Conservation (phyloP, 306 rosid species). For the Glycine tomentella region DNA sequence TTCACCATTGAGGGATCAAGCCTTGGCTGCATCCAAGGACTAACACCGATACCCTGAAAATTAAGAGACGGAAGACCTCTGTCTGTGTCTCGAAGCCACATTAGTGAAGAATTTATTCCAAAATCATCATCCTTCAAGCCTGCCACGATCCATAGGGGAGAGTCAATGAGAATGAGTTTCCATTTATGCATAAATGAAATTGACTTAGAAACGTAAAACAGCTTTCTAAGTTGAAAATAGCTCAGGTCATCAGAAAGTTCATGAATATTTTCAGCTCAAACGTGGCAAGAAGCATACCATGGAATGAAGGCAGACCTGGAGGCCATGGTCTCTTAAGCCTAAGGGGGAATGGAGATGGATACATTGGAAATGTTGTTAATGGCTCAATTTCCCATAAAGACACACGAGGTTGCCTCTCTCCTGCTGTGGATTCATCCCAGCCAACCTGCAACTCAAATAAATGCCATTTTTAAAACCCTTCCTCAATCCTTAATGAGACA, state of each 20-base stretch:
- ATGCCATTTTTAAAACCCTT: constrained; percentile 10
- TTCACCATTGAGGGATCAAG: constrained; percentile 80
- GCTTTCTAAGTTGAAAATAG: neutral
- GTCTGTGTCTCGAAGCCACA: constrained; percentile 87
- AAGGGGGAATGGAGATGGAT: constrained; percentile 92
- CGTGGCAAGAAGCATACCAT: constrained; percentile 62
- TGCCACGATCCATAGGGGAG: constrained; percentile 42
- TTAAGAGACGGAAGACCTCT: constrained; percentile 80
- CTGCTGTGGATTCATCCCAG: constrained; percentile 99
- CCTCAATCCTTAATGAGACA: neutral
- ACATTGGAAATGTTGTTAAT: constrained; percentile 95
- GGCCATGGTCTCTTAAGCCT: constrained; percentile 99
- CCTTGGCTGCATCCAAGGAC: constrained; percentile 95
- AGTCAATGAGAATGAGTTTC: neutral
- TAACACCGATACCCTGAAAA: constrained; percentile 81
- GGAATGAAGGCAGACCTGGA: constrained; percentile 79
- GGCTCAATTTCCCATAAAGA: constrained; percentile 99
- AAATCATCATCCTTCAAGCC: constrained; percentile 90
- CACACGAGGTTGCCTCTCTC: constrained; percentile 97
- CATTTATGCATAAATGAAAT: neutral
- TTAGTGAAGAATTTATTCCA: constrained; percentile 75
- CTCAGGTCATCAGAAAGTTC: too few relatives aligned
- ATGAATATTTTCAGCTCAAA: neutral
- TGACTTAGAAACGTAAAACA: neutral
- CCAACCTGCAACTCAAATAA: constrained; percentile 76